These are phyloP conservation scores for Basipetospora sp. DNA, from an alignment of 2,329 filamentous ascomycete species.

Conservation along the genomic window DNA sequence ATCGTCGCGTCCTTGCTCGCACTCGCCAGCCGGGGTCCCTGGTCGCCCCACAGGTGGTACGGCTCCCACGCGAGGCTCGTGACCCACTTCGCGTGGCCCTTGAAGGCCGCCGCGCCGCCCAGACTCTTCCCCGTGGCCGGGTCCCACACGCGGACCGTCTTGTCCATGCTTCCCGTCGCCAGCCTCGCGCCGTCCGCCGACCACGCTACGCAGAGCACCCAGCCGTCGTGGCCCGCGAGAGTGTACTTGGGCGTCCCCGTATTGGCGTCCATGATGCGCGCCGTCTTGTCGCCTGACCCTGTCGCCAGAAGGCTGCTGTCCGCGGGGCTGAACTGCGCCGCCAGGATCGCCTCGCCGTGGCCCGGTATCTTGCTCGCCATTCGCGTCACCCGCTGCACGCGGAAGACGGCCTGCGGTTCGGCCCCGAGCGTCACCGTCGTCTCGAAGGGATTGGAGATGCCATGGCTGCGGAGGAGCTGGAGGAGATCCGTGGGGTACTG, in stretches of 20 bases:
- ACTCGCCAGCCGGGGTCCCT: slow-evolving; percentile 67
- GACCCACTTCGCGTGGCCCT: slow-evolving; percentile 80
- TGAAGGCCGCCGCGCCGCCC: slow-evolving; percentile 51
- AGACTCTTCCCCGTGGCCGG: slow-evolving; percentile 65
- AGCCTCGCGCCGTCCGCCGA: slow-evolving; percentile 69
- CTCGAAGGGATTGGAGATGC: slow-evolving; percentile 44
- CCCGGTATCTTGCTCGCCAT: slow-evolving; percentile 80
- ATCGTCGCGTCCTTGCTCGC: slow-evolving; percentile 83
- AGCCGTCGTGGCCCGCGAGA: slow-evolving; percentile 72
- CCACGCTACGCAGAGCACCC: slow-evolving; percentile 80
- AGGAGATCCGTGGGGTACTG: slow-evolving; percentile 41
- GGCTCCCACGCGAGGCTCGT: slow-evolving; percentile 85
- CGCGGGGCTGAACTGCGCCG: slow-evolving; percentile 70
- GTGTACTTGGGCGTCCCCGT: slow-evolving; percentile 81
- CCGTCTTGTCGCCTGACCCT: slow-evolving; percentile 80
- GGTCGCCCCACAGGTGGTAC: slow-evolving; percentile 64
- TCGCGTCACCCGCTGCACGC: slow-evolving; percentile 78
- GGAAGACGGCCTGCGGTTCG: slow-evolving; percentile 81
- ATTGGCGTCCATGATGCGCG: slow-evolving; percentile 86
- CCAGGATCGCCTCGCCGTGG: slow-evolving; percentile 80
- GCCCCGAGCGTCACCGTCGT: slow-evolving; percentile 40
- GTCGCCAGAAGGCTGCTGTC: slow-evolving; percentile 67
- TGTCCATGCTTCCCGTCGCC: slow-evolving; percentile 87
- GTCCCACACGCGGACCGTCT: slow-evolving; percentile 80
- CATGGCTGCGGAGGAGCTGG: slow-evolving; percentile 38